phyloP scores from a whole-genome alignment of 2,329 filamentous ascomycete genomes.

The Bertia moriformis region DNA sequence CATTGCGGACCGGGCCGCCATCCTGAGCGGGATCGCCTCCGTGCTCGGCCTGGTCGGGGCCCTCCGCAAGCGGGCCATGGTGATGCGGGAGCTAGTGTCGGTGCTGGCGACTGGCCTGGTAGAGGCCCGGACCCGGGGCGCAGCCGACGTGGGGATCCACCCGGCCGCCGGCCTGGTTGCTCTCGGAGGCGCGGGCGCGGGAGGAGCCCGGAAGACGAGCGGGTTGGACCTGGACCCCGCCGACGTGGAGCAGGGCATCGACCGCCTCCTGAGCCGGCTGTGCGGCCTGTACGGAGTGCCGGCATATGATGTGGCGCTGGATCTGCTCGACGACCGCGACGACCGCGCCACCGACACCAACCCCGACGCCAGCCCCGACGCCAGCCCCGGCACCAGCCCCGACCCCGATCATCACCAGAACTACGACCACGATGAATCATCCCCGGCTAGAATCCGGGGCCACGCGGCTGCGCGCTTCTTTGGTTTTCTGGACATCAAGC shows the following conservation, averaged over 20 bases:
- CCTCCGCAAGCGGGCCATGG: slow-evolving; percentile 78
- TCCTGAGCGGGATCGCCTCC: slow-evolving; percentile 75
- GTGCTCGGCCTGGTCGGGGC: slow-evolving; percentile 68
- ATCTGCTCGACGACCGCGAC: slow-evolving; percentile 9
- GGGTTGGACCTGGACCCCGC: slow-evolving; percentile 48
- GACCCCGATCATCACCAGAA: slow-evolving; percentile 7
- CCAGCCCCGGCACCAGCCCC: too few relatives aligned
- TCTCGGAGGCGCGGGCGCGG: slow-evolving; percentile 40
- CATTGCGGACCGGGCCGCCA: slow-evolving; percentile 60
- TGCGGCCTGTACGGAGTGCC: slow-evolving; percentile 53
- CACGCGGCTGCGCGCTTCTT: slow-evolving; percentile 49
- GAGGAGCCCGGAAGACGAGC: slow-evolving; percentile 31
- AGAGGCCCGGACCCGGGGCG: slow-evolving; percentile 79
- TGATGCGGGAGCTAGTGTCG: slow-evolving; percentile 72
- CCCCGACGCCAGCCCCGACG: too few relatives aligned
- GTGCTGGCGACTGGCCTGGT: slow-evolving; percentile 73
- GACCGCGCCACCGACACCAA: too few relatives aligned
- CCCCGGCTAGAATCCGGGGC: slow-evolving; percentile 39
- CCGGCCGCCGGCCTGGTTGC: slow-evolving; percentile 76
- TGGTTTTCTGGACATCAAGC: slow-evolving; percentile 67
- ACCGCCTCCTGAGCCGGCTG: slow-evolving; percentile 43
- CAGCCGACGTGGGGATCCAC: slow-evolving; percentile 91
- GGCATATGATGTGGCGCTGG: slow-evolving; percentile 23
- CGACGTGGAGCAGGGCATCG: slow-evolving; percentile 53
- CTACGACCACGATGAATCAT: slow-evolving; percentile 29